These are phyloP conservation scores for Aschersonia sp. DNA, from an alignment of 2,329 filamentous ascomycete genomes.

Conservation along the genomic window DNA sequence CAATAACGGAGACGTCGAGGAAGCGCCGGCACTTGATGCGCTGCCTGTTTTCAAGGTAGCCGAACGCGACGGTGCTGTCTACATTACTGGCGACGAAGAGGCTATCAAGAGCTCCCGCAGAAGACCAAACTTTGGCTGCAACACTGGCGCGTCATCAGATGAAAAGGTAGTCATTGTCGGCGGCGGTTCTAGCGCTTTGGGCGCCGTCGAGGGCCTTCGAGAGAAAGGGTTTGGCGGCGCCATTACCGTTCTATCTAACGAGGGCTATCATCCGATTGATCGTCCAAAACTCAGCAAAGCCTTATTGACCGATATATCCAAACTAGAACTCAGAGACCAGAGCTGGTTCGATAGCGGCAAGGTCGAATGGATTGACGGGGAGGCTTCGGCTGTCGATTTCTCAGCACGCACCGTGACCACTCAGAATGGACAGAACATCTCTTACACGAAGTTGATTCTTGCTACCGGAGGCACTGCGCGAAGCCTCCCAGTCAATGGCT, in stretches of 20 bases:
- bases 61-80: constrained; percentile 71
- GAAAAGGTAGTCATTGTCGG: constrained; percentile 69
- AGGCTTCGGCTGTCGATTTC: constrained; percentile 68
- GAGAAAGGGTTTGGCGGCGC: constrained; percentile 65
- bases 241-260: constrained; percentile 71
- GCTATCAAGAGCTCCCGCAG: constrained; percentile 64
- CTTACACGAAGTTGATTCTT: constrained; percentile 80
- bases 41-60: constrained; percentile 67
- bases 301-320: constrained; percentile 64
- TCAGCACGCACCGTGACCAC: constrained; percentile 58
- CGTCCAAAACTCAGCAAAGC: constrained; percentile 93
- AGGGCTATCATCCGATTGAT: constrained; percentile 80
- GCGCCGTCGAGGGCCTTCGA: constrained; percentile 68
- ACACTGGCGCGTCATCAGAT: constrained; percentile 22
- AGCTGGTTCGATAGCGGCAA: constrained; percentile 58
- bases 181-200: constrained; percentile 72
- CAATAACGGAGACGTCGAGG: constrained; percentile 81
- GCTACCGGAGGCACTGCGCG: constrained; percentile 74
- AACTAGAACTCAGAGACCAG: constrained; percentile 61
- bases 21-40: constrained; percentile 82
- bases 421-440: constrained; percentile 51
- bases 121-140: constrained; percentile 60
- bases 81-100: constrained; percentile 66
- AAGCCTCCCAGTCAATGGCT: constrained; percentile 63
- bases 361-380: constrained; percentile 42